Percentiles rank a stretch among this genome's conserved stretches.
These are phyloP conservation scores for Fusarium graminum DNA, from an alignment of 2,329 filamentous ascomycete species.

Conservation along the genomic window DNA sequence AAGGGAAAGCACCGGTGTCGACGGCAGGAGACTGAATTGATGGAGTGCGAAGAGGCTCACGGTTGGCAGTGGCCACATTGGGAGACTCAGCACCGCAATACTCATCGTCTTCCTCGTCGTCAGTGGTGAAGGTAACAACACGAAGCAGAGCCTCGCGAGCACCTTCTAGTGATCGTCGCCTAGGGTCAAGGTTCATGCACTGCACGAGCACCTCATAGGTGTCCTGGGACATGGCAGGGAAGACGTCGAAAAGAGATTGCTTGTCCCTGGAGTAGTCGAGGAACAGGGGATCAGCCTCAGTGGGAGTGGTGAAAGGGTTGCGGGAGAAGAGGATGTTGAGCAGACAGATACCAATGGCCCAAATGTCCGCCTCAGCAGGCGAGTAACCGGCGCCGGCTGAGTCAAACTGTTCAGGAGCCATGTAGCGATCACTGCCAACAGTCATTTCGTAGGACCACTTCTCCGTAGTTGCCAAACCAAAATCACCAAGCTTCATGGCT, in stretches of 20 bases:
- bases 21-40: conserved; percentile 90
- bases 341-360: conserved; percentile 96
- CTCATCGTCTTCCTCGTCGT: conserved; percentile 91
- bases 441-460: conserved; percentile 92
- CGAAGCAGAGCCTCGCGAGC: conserved; percentile 83
- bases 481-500: conserved; percentile 95
- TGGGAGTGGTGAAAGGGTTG: conserved; percentile 94
- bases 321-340: conserved; percentile 97
- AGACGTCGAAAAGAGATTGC: conserved; percentile 97
- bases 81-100: conserved; percentile 89
- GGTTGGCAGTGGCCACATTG: conserved; percentile 85
- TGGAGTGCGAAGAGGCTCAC: conserved; percentile 94
- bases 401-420: conserved; percentile 98
- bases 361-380: conserved; percentile 92
- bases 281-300: conserved; percentile 91
- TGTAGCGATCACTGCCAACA: conserved; percentile 98
- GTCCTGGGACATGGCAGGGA: conserved; percentile 98
- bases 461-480: conserved; percentile 90
- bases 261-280: conserved; percentile 93
- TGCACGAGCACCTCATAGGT: conserved; percentile 94
- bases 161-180: conserved; percentile 83
- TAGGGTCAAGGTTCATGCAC: conserved; percentile 91
- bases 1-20: conserved; percentile 88
- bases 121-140: conserved; percentile 90
- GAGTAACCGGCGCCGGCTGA: conserved; percentile 89